phyloP scores from a whole-genome alignment of 768 basidiomycete species.

The Leccinellum rugosiceps region DNA sequence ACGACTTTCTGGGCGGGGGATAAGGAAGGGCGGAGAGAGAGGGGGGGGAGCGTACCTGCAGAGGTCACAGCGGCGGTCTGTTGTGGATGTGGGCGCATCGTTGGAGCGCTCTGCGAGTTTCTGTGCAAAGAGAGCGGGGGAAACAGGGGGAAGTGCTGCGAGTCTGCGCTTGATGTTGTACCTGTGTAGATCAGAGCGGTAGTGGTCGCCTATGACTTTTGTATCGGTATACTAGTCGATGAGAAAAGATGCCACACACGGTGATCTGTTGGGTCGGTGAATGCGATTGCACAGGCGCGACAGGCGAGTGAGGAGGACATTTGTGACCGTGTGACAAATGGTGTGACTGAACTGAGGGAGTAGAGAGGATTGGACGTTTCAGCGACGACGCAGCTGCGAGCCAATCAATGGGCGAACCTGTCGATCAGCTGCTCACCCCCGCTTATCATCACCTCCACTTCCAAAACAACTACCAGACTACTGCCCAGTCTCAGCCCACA shows the following conservation, averaged over 20 bases:
- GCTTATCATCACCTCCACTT: slow-evolving; percentile 48
- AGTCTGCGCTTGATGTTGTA: slow-evolving; percentile 99
- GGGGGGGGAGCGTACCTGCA: slow-evolving; percentile 65
- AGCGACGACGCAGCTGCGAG: slow-evolving; percentile 32
- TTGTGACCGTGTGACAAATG: slow-evolving; percentile 1
- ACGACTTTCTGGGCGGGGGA: slow-evolving; percentile 63
- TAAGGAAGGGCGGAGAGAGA: background rate
- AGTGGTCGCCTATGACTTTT: slow-evolving; percentile 65
- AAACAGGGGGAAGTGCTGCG: slow-evolving; percentile 84
- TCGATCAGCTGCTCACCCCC: slow-evolving; percentile 60
- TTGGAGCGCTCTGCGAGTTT: slow-evolving; percentile 79
- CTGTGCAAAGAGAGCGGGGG: slow-evolving; percentile 72
- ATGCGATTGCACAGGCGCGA: slow-evolving; percentile 87
- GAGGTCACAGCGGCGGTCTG: slow-evolving; percentile 63
- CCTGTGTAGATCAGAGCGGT: slow-evolving; percentile 90
- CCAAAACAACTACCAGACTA: slow-evolving; percentile 28
- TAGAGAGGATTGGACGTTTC: slow-evolving; percentile 18
- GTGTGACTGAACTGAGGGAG: background rate
- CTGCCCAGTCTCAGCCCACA: slow-evolving; percentile 19
- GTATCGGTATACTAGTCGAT: no score
- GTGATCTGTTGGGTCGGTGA: slow-evolving; percentile 78
- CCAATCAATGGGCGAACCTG: slow-evolving; percentile 55
- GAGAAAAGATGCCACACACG: slow-evolving; percentile 46
- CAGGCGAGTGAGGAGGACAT: slow-evolving; percentile 55
- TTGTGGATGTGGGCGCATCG: slow-evolving; percentile 54